Evolutionary conservation across 805 yeast genomes (phyloP).

Genomic region (Vanderwaltozyma polyspora): DNA sequence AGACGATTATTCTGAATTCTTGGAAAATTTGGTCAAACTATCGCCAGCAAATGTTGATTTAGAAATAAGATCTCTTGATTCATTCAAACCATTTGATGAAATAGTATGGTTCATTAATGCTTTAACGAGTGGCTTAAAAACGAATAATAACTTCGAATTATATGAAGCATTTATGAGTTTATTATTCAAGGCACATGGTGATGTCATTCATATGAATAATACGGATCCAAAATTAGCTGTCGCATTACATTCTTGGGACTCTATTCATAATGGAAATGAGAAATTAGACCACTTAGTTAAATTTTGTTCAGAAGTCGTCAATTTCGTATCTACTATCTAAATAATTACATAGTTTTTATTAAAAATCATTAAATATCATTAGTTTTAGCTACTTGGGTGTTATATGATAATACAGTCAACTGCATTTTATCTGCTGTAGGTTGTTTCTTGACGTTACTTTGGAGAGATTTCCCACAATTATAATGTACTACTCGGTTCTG

Average conservation of each 20-base stretch:
- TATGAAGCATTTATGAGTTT: conserved; percentile 71
- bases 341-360: no score
- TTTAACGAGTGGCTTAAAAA: conserved; percentile 43
- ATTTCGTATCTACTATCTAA: conserved; percentile 35
- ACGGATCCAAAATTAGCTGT: conserved; percentile 31
- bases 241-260: conserved; percentile 42
- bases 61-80: conserved; percentile 71
- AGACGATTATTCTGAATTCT: conserved; percentile 38
- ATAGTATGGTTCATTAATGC: conserved; percentile 57
- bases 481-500: conserved; percentile 16
- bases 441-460: no score
- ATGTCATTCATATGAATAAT: conserved; percentile 42
- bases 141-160: conserved; percentile 59
- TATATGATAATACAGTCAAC: no score
- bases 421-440: no score
- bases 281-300: conserved; percentile 58
- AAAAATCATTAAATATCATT: no score
- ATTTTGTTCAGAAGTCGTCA: conserved; percentile 71
- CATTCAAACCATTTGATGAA: conserved; percentile 58
- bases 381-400: no score
- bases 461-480: conserved; percentile 16
- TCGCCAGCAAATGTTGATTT: conserved; percentile 75
- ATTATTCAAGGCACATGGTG: conserved; percentile 72
- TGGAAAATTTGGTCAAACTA: conserved; percentile 42
- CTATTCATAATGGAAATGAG: conserved; percentile 32